Evolutionary conservation across 306 rosid genomes (phyloP), one percentile per base, ranked within the genome.

Genomic region (Sechiopsis laciniata): DNA sequence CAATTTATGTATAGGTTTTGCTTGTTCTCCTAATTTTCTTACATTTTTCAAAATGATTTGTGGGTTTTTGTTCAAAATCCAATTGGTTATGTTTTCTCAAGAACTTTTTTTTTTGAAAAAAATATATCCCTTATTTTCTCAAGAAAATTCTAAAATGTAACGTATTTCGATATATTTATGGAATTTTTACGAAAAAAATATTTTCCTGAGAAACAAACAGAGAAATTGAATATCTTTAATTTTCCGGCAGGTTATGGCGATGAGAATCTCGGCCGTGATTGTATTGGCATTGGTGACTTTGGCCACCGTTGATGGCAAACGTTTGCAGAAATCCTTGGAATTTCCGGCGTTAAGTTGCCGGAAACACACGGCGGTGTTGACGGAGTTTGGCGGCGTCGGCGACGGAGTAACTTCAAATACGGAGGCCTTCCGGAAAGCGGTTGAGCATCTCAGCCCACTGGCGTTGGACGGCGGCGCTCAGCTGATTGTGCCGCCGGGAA

Each of bases 381-480:
- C 84, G 0, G 87, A 89, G 14, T 95, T 88, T 45, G 97, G 99
- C n/a, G 96, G 85, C 13, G 92, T 88, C 50, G 97, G 92, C 0
- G 99, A 95, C 79, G 99, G 99, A 32, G 76, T 68, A 51, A 86
- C 91, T 20, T 75, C 77, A 46, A 95, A 95, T 75, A 89, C 99
- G 0, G 70, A 77, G 17, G 91, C 88, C 7, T 94, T 94, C 66
- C 84, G 82, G 45, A 62, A 74, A 15, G 97, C 99, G 5, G 78
- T 94, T 26, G 84, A 83, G 65, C 67, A 85, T 76, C 72, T 94
- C 22, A 84, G 84, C 67, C 59, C 70, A 51, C 29, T 14, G 42
- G 83, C 87, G 16, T 66, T 87, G 0, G 80, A 79, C 24, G 99
- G 99, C 8, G 99, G 97, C 3, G 88, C 92, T 16, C 82, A 81